Base-by-base conservation (phyloP, 2,329 filamentous ascomycete species). In the Penicillium italicum region DNA sequence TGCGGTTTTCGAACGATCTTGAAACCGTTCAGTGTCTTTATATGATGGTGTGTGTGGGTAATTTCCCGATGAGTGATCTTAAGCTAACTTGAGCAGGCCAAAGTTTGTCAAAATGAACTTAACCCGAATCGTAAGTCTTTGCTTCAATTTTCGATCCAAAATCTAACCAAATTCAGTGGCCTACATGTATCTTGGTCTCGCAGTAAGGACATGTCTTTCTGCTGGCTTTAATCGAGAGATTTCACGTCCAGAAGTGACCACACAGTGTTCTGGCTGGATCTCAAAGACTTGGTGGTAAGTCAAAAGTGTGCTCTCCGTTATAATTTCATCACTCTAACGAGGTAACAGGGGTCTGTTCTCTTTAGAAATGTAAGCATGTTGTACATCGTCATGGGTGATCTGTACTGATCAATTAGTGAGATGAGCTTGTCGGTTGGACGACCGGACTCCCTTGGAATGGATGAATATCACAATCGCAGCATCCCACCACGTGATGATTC, bases 101-200 rank as follows among this genome's bases (percentile, higher is more conserved):
- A 80, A 61, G 72, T 80, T 4, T 80, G 77, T 57, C 78, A 80
- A 54, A 79, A 80, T 47, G 77, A 80, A 56, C 67, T 80, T 5
- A 79, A 79, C 48, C 76, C 76, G 6, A 76, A 80, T 55, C 67
- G 76, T 78, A 46, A 59, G 74, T 66, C 10, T 1, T 5, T 7
- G 24, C 5, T 8, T 33, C 6, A 2, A 37, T 14, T 18, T 24
- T 16, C 20, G 10, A 20, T 18, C 30, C 5, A 20, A 47, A 69
- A 69, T 69, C 58, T 56, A 3, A 50, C 14, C n/a, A 7, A 26
- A 9, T 30, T n/a, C n/a, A 71, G 69, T 70, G 66, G 74, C 78
- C 4, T 80, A 80, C 51, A 78, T 79, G 66, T 80, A 79, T 51
- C 71, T 79, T 10, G 78, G 78, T 0, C 70, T 78, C 22, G 78